These are phyloP conservation scores for Globisporangium lucens DNA, from an alignment of 352 stramenopile genomes.

Conservation along the genomic window DNA sequence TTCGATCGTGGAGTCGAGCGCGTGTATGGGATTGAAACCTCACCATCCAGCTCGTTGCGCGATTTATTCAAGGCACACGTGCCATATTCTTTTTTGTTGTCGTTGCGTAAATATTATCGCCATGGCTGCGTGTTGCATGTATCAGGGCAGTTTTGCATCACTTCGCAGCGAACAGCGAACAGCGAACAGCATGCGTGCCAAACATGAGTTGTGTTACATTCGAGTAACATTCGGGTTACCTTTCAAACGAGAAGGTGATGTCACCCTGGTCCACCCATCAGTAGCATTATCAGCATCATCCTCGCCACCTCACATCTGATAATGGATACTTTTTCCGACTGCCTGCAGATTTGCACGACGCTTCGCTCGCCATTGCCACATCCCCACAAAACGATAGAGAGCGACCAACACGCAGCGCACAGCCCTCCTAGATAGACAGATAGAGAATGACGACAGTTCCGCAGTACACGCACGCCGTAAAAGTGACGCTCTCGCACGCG, in stretches of 20 bases:
- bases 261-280: not conserved
- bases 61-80: not conserved
- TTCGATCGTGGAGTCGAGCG: not conserved
- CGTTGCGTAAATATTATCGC: constrained; percentile 4
- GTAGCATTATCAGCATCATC: not conserved
- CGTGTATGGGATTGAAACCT: not conserved
- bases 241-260: not conserved
- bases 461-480: constrained; percentile 15
- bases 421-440: not conserved
- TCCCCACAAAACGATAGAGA: not conserved
- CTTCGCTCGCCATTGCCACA: not conserved
- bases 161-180: too few species aligned
- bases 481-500: constrained; percentile 29
- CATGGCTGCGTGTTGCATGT: not conserved
- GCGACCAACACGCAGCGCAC: not conserved
- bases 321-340: constrained; percentile 8
- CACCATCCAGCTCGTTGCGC: not conserved
- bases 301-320: constrained; percentile 6
- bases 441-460: not conserved
- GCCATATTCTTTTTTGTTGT: not conserved
- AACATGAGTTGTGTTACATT: constrained; percentile 2
- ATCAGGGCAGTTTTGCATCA: not conserved
- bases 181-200: not conserved
- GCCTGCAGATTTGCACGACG: not conserved
- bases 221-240: not conserved